These are phyloP conservation scores for cucumber (Cucumis sativus) DNA, from an alignment of 306 rosid species.

Conservation along the genomic window Cucumber_9930_V3 NC_026658.2:2903001-2903500, in stretches of 20 bases:
- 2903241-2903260: background rate
- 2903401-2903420: background rate
- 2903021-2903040: conserved; percentile 89
- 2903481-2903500: conserved; percentile 38
- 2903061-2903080: conserved; percentile 79
- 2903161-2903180: background rate
- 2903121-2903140: background rate
- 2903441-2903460: background rate
- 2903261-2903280: background rate
- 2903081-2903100: background rate
- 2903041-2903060: conserved; percentile 74
- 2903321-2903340: background rate
- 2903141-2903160: background rate
- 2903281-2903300: background rate
- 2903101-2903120: background rate
- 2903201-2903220: background rate
- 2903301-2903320: background rate
- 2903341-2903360: background rate
- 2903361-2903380: background rate
- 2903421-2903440: background rate
- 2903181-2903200: background rate
- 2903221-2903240: background rate
- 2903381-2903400: background rate
- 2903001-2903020: conserved; percentile 71
- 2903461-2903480: background rate